These are phyloP conservation scores for Aspergillus amoenus DNA, from an alignment of 2,329 filamentous ascomycete genomes.

Conservation along the genomic window DNA sequence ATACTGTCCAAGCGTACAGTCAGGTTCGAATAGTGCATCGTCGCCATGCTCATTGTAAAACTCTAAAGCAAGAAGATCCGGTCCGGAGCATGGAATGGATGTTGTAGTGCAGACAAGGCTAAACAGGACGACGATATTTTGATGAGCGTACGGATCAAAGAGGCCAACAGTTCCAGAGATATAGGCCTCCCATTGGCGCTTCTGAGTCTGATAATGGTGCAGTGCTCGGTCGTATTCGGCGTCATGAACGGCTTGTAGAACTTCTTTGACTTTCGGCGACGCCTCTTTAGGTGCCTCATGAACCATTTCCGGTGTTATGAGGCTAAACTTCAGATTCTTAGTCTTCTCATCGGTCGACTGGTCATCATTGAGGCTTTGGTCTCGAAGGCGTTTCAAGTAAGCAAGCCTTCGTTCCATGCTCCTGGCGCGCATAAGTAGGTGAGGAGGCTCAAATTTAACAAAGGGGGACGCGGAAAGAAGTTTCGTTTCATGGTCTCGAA, in stretches of 20 bases:
- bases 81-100: conserved; percentile 88
- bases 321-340: conserved; percentile 73
- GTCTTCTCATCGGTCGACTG: conserved; percentile 59
- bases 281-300: conserved; percentile 77
- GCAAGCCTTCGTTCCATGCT: conserved; percentile 84
- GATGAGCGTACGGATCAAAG: conserved; percentile 92
- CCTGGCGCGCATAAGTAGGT: conserved; percentile 85
- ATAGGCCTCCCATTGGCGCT: conserved; percentile 93
- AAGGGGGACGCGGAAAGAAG: conserved; percentile 94
- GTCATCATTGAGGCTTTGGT: conserved; percentile 56
- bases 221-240: conserved; percentile 95
- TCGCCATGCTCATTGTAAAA: conserved; percentile 89
- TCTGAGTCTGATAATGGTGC: conserved; percentile 92
- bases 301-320: conserved; percentile 95
- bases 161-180: conserved; percentile 83
- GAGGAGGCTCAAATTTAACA: conserved; percentile 91
- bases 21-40: conserved; percentile 69
- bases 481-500: conserved; percentile 88
- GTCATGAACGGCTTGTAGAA: conserved; percentile 90
- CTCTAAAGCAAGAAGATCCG: conserved; percentile 82
- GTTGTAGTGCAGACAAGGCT: conserved; percentile 92
- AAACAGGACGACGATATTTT: conserved; percentile 92
- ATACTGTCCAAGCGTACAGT: conserved; percentile 92
- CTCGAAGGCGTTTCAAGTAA: conserved; percentile 77
- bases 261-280: conserved; percentile 84